Percentiles rank a stretch among this genome's conserved stretches.
These are phyloP conservation scores for Avicennia marina DNA, from an alignment of 257 asterid species.

Conservation along the genomic window DNA sequence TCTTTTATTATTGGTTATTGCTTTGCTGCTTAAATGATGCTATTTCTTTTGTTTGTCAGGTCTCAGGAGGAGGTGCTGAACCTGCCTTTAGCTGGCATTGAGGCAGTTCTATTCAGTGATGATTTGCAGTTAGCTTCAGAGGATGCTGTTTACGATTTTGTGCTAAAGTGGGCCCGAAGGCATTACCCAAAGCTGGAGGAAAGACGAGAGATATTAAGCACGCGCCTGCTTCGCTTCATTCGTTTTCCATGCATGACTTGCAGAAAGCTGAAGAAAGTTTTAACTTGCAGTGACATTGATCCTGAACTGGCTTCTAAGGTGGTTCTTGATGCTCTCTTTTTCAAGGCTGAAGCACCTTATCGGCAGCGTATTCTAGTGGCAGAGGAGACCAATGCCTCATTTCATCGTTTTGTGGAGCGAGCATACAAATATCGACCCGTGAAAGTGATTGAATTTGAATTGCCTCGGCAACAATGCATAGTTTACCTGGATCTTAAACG, in stretches of 20 bases:
- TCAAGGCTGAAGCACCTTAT: slow-evolving; percentile 66
- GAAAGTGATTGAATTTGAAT: slow-evolving; percentile 63
- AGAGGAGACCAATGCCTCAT: slow-evolving; percentile 28
- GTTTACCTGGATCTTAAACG: slow-evolving; percentile 75
- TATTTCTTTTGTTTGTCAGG: slow-evolving; percentile 31
- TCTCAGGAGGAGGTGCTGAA: slow-evolving; percentile 61
- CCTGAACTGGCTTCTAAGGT: slow-evolving; percentile 51
- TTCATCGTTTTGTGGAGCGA: slow-evolving; percentile 52
- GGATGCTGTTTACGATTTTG: slow-evolving; percentile 73
- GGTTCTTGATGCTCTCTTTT: slow-evolving; percentile 76
- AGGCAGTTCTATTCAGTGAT: slow-evolving; percentile 69
- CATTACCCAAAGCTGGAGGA: slow-evolving; percentile 63
- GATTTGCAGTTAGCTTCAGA: slow-evolving; percentile 79
- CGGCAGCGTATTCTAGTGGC: slow-evolving; percentile 55
- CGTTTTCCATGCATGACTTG: slow-evolving; percentile 89
- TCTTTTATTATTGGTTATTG: background rate
- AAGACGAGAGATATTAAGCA: slow-evolving; percentile 52
- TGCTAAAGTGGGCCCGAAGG: slow-evolving; percentile 68
- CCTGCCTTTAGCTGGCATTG: slow-evolving; percentile 73
- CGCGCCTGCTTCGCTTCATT: slow-evolving; percentile 50
- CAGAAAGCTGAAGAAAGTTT: slow-evolving; percentile 71
- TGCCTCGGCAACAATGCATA: slow-evolving; percentile 62
- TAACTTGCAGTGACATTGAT: slow-evolving; percentile 59
- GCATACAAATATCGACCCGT: slow-evolving; percentile 76
- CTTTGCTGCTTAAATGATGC: background rate